Base-by-base conservation (phyloP, 2,329 filamentous ascomycete species). In the Pseudocercospora musae region DNA sequence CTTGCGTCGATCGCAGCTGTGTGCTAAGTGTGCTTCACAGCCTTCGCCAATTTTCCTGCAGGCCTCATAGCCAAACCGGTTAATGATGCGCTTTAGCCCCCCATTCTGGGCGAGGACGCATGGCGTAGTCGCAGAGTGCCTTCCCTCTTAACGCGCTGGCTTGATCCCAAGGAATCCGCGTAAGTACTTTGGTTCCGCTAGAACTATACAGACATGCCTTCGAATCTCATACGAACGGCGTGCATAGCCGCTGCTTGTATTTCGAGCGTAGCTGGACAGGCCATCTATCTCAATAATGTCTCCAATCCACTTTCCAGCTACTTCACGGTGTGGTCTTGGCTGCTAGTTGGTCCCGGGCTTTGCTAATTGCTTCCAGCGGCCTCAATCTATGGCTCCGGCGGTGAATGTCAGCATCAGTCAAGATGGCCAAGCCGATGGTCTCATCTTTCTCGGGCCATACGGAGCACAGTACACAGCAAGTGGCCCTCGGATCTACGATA, bases 401-500 rank as follows among this genome's bases (percentile, higher is more conserved):
- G 58, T 72, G 37, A 66, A 68, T 33, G 62, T 71, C n/a, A 66
- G 59, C 1, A 64, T 70, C 25, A 48, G 31, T 46, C 58, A 68
- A 23, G 62, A 69, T 20, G 60, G 57, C 21, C 62, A 59, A 40
- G 52, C 59, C 4, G 33, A 62, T 29, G 68, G 70, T 48, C 68
- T 67, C 57, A 61, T 69, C 23, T 70, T 71, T 57, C 62, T 71
- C 4, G 65, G 67, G 4, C 70, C 70, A 10, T 70, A 70, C 55
- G 62, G 64, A 23, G 42, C 42, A 6, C 20, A 23, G 4, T 58
- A 62, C 8, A 31, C 33, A 18, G 57, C 64, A 13, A 57, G 65
- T 21, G 69, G 63, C 10, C 68, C 70, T 3, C 70, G 69, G 48
- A 71, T 71, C 25, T 71, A 69, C 54, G 70, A 71, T 58, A 71